These are phyloP conservation scores for Fusarium sp. DNA, from an alignment of 2,329 filamentous ascomycete genomes.

Conservation along the genomic window DNA sequence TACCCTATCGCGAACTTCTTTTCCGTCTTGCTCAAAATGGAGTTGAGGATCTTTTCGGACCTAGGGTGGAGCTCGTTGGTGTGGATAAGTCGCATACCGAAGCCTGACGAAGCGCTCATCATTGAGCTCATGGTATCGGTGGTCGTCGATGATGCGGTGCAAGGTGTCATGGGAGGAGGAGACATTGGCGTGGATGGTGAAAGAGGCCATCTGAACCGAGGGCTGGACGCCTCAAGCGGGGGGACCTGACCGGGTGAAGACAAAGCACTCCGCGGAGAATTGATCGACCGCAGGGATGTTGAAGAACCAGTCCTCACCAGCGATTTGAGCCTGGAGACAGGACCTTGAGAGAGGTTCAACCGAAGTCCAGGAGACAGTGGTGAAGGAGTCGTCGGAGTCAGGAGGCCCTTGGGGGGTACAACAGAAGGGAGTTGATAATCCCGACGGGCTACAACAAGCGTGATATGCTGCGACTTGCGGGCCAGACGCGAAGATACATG, in stretches of 20 bases:
- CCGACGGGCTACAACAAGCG: conserved; percentile 65
- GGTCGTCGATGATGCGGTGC: conserved; percentile 51
- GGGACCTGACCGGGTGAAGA: conserved; percentile 48
- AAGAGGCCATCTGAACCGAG: conserved; percentile 44
- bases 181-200: conserved; percentile 53
- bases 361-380: conserved; percentile 46
- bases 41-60: conserved; percentile 58
- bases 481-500: conserved; percentile 66
- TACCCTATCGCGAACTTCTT: conserved; percentile 56
- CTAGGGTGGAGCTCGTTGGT: conserved; percentile 55
- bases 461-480: conserved; percentile 64
- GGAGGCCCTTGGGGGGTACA: conserved; percentile 32
- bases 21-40: conserved; percentile 62
- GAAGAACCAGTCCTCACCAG: conserved; percentile 43
- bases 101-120: conserved; percentile 48
- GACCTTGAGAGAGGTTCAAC: conserved; percentile 45
- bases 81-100: conserved; percentile 62
- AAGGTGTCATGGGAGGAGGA: conserved; percentile 58
- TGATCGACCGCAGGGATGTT: conserved; percentile 37
- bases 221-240: conserved; percentile 41
- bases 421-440: conserved; percentile 63
- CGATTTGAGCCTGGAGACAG: conserved; percentile 47
- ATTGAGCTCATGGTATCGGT: conserved; percentile 45
- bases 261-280: conserved; percentile 38
- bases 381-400: conserved; percentile 43